Conservation (phyloP, 768 basidiomycete species). For the Boletus bicolor region DNA sequence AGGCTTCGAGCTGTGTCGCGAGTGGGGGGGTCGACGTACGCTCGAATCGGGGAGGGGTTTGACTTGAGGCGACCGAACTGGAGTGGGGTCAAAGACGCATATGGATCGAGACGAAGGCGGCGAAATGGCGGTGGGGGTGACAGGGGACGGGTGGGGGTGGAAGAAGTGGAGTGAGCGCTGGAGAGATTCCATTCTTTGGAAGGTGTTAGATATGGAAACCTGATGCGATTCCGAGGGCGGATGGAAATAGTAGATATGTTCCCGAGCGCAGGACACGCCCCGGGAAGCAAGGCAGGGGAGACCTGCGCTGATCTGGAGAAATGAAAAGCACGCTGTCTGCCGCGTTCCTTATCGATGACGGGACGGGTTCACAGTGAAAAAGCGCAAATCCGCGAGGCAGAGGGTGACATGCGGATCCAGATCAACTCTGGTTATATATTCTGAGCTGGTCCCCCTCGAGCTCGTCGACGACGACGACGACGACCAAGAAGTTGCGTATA, state of each 20-base stretch:
- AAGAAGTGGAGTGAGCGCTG: slow-evolving; percentile 7
- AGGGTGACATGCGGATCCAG: slow-evolving; percentile 25
- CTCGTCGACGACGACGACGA: not conserved
- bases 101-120: slow-evolving; percentile 1
- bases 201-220: slow-evolving; percentile 11
- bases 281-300: slow-evolving; percentile 18
- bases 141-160: slow-evolving; percentile 7
- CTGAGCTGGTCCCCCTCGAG: not conserved
- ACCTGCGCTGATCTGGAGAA: slow-evolving; percentile 28
- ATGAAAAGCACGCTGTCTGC: slow-evolving; percentile 28
- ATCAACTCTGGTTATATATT: slow-evolving; percentile 18
- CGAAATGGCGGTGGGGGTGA: slow-evolving; percentile 7
- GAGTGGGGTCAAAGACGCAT: slow-evolving; percentile 26
- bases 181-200: slow-evolving; percentile 22
- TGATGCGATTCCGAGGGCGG: slow-evolving; percentile 19
- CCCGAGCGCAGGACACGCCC: slow-evolving; percentile 20
- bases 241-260: slow-evolving; percentile 18
- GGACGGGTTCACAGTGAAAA: slow-evolving; percentile 2
- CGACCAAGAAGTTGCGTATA: not conserved
- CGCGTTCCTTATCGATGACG: slow-evolving; percentile 27
- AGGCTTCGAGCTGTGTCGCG: slow-evolving; percentile 51
- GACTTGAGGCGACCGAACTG: slow-evolving; percentile 42
- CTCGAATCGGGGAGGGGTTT: slow-evolving; percentile 45
- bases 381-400: slow-evolving; percentile 27
- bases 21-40: slow-evolving; percentile 49